Conservation (phyloP, 2,329 filamentous ascomycete species). For the Lanzia echinophila region DNA sequence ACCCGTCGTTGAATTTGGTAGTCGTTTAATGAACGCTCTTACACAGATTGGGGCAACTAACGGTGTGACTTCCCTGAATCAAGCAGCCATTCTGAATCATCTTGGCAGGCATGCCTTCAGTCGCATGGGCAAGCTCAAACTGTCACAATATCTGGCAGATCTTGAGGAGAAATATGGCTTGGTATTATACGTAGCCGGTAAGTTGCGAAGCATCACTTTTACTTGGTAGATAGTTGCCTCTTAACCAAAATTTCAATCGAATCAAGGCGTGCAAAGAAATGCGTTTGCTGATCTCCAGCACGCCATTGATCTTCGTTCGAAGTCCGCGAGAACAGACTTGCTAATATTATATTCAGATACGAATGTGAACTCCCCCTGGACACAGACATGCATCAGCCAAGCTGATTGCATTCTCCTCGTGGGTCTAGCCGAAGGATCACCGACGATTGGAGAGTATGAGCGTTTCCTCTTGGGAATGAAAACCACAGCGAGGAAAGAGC, state of each 20-base stretch:
- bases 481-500: conserved; percentile 86
- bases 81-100: conserved; percentile 89
- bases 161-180: conserved; percentile 95
- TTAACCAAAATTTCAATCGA: no score
- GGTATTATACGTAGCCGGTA: conserved; percentile 85
- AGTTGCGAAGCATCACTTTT: conserved; percentile 28
- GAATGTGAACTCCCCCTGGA: conserved; percentile 95
- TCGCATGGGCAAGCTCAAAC: conserved; percentile 91
- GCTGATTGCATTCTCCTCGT: conserved; percentile 94
- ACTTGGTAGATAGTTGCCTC: no score
- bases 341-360: conserved; percentile 56
- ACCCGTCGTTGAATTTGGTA: conserved; percentile 92
- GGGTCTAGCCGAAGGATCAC: conserved; percentile 81
- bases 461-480: conserved; percentile 95
- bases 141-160: conserved; percentile 93
- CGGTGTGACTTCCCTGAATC: conserved; percentile 85
- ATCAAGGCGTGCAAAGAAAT: conserved; percentile 26
- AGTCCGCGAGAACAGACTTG: no score
- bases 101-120: conserved; percentile 94
- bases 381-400: conserved; percentile 93
- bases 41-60: conserved; percentile 84
- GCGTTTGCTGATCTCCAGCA: no score
- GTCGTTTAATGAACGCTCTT: conserved; percentile 77
- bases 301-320: no score
- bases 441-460: conserved; percentile 91